Conservation (phyloP, 345 rosid genomes). For the Eucalyptus tenuipes region DNA sequence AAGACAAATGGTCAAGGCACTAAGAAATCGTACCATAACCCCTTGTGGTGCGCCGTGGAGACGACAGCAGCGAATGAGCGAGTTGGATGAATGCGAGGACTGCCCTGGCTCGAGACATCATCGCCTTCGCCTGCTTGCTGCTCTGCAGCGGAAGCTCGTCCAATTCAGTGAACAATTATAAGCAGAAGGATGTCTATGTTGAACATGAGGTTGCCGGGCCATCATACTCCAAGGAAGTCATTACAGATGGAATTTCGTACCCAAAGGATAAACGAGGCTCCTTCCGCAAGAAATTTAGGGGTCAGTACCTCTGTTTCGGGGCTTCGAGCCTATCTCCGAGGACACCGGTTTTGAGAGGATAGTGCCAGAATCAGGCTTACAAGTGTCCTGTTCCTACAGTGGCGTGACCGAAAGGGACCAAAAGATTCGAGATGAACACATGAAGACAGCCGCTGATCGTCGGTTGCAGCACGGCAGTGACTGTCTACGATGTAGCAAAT, state of each 20-base stretch:
- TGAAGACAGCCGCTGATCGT: neutral
- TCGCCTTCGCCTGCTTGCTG: too few relatives aligned
- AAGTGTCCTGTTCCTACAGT: conserved; percentile 25
- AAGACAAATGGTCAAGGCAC: too few relatives aligned
- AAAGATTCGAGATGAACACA: neutral
- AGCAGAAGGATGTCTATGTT: conserved; percentile 41
- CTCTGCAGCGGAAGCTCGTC: conserved; percentile 5
- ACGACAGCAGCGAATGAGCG: too few relatives aligned
- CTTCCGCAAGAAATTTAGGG: conserved; percentile 23
- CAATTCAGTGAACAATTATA: conserved; percentile 26
- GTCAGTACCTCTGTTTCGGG: conserved; percentile 70
- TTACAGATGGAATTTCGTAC: conserved; percentile 15
- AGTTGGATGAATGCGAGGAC: too few relatives aligned
- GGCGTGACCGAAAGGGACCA: conserved; percentile 11
- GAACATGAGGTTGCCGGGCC: conserved; percentile 38
- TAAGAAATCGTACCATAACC: too few relatives aligned
- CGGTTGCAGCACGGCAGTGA: neutral
- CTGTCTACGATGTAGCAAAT: neutral
- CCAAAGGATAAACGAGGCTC: conserved; percentile 24
- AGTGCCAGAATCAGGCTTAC: conserved; percentile 13
- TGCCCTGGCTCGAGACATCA: too few relatives aligned
- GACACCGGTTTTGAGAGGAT: conserved; percentile 22
- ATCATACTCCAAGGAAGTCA: conserved; percentile 20
- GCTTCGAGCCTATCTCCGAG: conserved; percentile 33
- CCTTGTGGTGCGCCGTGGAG: too few relatives aligned